Evolutionary conservation across 108 stramenopile species (phyloP), one percentile per base, ranked within the genome.

Genomic region (Nitzschia inconspicua): DNA sequence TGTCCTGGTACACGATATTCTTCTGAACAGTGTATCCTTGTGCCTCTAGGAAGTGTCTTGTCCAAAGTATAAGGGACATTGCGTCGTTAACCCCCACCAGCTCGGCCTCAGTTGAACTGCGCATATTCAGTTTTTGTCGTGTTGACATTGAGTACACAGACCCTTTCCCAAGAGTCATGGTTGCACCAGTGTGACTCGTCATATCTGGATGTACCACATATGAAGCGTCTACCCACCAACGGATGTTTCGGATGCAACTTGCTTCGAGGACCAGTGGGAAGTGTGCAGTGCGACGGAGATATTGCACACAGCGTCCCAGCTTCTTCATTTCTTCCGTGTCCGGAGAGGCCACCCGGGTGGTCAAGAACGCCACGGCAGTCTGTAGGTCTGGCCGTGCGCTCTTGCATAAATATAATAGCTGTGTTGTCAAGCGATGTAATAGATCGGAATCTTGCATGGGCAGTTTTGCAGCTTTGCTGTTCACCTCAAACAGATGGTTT

Each of bases 271-370:
- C 50, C 7, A 72, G 58, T 5, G 31, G 2, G 39, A 79, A 28
- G 28, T 69, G 47, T 3, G 18, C 34, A 2, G 74, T 76, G 5
- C 47, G 58, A 27, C 65, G 41, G 6, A 79, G 51, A 46, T 79
- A 83, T 65, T 63, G 18, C 34, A 83, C 52, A 2, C 76, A 51
- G n/a, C 81, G 20, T 4, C 19, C 28, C 11, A 79, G 40, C 48
- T 79, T 83, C 28, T 63, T 65, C 29, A 68, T 73, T 57, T 83
- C 82, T 29, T 79, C 75, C 11, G 32, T 36, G 25, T 72, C 71
- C 14, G 77, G 75, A 13, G 19, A 36, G 24, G 65, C 52, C 0
- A 80, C 77, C 25, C 77, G 30, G 10, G 70, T 78, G 32, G 69
- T 68, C 0, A 84, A 66, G 56, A 84, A 84, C n/a, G 70, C 23